Conservation (phyloP, 345 rosid genomes). For the Isatis tinctoria region DNA sequence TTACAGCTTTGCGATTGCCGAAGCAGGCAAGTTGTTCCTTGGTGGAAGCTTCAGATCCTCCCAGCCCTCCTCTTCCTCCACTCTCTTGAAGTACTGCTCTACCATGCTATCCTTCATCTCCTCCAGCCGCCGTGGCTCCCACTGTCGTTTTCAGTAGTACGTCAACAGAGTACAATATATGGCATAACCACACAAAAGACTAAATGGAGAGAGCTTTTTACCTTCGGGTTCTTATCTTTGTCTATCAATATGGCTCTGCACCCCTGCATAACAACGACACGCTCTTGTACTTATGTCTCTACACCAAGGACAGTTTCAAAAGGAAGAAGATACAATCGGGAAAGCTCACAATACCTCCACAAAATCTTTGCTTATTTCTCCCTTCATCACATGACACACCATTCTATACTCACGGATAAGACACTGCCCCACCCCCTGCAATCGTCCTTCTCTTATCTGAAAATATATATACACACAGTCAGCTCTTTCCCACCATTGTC, state of each 20-base stretch:
- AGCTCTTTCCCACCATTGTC: constrained; percentile 7
- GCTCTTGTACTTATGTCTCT: not conserved
- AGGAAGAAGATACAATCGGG: not conserved
- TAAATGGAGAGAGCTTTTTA: constrained; percentile 6
- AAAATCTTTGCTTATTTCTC: constrained; percentile 84
- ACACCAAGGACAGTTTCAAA: not conserved
- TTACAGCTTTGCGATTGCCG: constrained; percentile 64
- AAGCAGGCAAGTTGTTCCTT: constrained; percentile 48
- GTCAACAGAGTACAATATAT: not conserved
- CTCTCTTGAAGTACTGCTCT: constrained; percentile 55
- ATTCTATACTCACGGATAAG: constrained; percentile 78
- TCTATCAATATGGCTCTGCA: constrained; percentile 88
- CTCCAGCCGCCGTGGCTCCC: constrained; percentile 77
- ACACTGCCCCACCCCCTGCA: constrained; percentile 81
- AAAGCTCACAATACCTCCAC: constrained; percentile 52
- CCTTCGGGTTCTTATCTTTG: constrained; percentile 87
- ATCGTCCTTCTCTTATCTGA: constrained; percentile 90
- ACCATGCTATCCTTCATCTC: constrained; percentile 51
- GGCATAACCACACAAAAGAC: not conserved
- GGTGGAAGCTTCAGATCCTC: constrained; percentile 66
- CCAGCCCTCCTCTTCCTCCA: constrained; percentile 55
- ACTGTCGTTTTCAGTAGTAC: constrained; percentile 31
- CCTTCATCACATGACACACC: constrained; percentile 75
- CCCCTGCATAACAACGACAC: constrained; percentile 50
- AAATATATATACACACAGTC: constrained; percentile 19